phyloP scores from a whole-genome alignment of 345 rosid species.

The Excoecaria cochinchinensis region DNA sequence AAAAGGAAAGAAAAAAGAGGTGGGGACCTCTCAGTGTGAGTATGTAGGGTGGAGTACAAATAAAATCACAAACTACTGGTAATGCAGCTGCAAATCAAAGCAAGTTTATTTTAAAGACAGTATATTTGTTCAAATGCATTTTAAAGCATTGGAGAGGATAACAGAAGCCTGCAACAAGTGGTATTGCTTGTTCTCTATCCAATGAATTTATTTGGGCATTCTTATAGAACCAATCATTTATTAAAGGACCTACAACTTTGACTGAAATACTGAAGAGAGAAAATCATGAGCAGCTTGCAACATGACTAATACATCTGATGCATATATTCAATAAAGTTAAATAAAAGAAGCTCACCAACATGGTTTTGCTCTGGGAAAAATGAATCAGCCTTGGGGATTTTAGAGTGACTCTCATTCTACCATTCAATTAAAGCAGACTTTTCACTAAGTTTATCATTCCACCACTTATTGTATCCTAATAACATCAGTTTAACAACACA shows the following conservation, averaged over 20 bases:
- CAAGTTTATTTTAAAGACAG: background rate
- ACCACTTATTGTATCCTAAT: background rate
- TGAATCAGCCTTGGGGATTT: too few species aligned
- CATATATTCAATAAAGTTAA: too few species aligned
- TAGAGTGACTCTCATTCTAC: background rate
- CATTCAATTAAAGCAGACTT: background rate
- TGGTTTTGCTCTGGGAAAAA: too few species aligned
- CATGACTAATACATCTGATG: background rate
- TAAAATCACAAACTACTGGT: background rate
- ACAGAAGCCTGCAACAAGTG: background rate
- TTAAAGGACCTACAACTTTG: background rate
- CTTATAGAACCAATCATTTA: background rate
- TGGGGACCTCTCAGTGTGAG: background rate
- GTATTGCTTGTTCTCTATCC: background rate
- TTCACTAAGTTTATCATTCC: background rate
- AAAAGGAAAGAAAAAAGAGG: background rate
- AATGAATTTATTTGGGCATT: conserved; percentile 1
- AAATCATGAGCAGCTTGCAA: background rate
- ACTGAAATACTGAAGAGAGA: background rate
- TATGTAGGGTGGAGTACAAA: background rate
- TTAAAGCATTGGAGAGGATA: background rate
- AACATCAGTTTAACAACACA: background rate
- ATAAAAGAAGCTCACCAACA: too few species aligned
- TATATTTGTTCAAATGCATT: background rate
- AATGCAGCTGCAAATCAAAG: background rate